phyloP scores from a whole-genome alignment of 768 basidiomycete genomes.

The Mycena sanguinolenta region DNA sequence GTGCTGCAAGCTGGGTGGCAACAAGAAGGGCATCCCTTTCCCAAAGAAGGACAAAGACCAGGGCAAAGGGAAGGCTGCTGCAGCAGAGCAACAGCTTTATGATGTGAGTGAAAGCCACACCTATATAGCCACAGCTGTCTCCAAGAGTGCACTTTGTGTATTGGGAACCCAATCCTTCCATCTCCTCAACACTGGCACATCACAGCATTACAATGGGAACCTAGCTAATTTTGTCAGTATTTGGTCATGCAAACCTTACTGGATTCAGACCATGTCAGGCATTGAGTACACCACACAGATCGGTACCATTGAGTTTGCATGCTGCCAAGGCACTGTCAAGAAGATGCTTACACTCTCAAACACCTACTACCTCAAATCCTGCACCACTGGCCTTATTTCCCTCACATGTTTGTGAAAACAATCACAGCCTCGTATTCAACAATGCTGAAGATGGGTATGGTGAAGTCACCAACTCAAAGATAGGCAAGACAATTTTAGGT shows the following conservation, averaged over 20 bases:
- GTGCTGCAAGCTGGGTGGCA: too few relatives aligned
- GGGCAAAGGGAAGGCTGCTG: too few relatives aligned
- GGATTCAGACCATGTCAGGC: neutral
- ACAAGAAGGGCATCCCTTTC: too few relatives aligned
- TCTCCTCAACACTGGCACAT: conserved; percentile 20
- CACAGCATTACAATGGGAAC: conserved; percentile 20
- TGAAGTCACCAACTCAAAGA: conserved; percentile 18
- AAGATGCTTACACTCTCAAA: conserved; percentile 13
- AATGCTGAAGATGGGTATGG: conserved; percentile 16
- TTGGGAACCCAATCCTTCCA: too few relatives aligned
- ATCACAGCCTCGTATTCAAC: conserved; percentile 22
- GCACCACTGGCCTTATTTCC: conserved; percentile 1
- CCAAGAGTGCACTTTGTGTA: too few relatives aligned
- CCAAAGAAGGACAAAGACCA: too few relatives aligned
- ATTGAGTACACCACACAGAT: neutral
- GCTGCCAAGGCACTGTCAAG: neutral
- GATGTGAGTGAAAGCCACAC: too few relatives aligned
- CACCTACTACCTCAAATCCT: too few relatives aligned
- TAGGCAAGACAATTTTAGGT: conserved; percentile 18
- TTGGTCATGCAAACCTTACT: neutral
- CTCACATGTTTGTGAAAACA: neutral
- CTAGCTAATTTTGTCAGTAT: conserved; percentile 7
- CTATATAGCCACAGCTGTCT: too few relatives aligned
- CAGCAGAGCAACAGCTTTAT: too few relatives aligned
- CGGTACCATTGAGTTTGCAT: conserved; percentile 1